Evolutionary conservation across 139 green algal species (phyloP).

Genomic region (Chlamydomonas incerta): DNA sequence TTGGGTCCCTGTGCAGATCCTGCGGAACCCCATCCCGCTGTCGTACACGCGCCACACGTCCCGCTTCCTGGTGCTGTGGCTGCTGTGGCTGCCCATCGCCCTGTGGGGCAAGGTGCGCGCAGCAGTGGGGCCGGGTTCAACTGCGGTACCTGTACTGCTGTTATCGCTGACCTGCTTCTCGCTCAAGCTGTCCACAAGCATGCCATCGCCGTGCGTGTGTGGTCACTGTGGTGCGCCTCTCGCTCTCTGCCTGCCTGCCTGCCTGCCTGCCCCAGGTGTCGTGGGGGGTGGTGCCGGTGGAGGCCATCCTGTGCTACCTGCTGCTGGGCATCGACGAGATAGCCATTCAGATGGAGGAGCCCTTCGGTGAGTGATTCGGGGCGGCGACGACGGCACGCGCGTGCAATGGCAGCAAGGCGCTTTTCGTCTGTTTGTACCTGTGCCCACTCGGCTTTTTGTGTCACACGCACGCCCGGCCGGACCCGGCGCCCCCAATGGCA

Average conservation of each 20-base stretch:
- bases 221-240: too few relatives aligned
- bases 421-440: background rate
- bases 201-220: too few relatives aligned
- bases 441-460: background rate
- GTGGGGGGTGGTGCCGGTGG: constrained; percentile 40
- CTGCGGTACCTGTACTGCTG: too few relatives aligned
- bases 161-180: too few relatives aligned
- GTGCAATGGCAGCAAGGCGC: background rate
- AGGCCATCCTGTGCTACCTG: constrained; percentile 50
- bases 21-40: constrained; percentile 77
- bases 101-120: constrained; percentile 62
- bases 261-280: background rate
- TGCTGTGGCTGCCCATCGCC: constrained; percentile 82
- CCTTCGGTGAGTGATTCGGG: background rate
- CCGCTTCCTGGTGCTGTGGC: constrained; percentile 82
- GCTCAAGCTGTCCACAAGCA: too few relatives aligned
- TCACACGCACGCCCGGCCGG: background rate
- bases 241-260: too few relatives aligned
- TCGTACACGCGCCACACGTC: constrained; percentile 74
- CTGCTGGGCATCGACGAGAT: constrained; percentile 67
- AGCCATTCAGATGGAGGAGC: constrained; percentile 58
- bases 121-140: too few relatives aligned
- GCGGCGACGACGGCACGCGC: background rate
- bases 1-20: constrained; percentile 50
- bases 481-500: too few relatives aligned